These are phyloP conservation scores for Iris pallida DNA, from an alignment of 116 monocot species.

Conservation along the genomic window DNA sequence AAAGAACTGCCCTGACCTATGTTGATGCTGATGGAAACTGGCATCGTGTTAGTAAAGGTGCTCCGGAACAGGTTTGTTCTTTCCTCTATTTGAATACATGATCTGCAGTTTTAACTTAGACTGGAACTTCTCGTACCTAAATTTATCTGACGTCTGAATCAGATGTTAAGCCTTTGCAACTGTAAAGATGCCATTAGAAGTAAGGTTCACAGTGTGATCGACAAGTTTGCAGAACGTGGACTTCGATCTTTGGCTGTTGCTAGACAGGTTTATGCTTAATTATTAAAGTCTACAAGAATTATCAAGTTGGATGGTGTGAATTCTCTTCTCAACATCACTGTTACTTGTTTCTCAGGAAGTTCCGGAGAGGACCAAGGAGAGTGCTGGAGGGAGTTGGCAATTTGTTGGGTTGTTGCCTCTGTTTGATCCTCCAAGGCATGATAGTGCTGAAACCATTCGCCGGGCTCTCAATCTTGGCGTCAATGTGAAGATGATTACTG, in stretches of 20 bases:
- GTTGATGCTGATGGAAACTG: constrained; percentile 48
- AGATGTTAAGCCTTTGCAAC: constrained; percentile 65
- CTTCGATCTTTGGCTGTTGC: constrained; percentile 85
- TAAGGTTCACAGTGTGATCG: constrained; percentile 73
- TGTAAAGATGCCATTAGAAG: constrained; percentile 37
- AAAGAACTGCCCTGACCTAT: constrained; percentile 76
- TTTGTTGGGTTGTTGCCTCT: constrained; percentile 90
- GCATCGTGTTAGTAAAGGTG: constrained; percentile 74
- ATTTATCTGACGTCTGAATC: constrained; percentile 8
- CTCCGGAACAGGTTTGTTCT: constrained; percentile 37
- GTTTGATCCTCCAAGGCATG: constrained; percentile 96
- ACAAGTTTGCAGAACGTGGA: constrained; percentile 92
- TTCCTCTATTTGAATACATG: not conserved
- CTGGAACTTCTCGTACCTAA: not conserved
- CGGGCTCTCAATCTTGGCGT: constrained; percentile 91
- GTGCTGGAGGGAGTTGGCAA: constrained; percentile 77
- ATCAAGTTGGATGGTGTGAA: not conserved
- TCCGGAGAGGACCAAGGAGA: constrained; percentile 79
- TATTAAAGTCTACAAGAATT: not conserved
- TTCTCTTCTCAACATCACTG: not conserved
- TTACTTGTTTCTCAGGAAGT: constrained; percentile 53
- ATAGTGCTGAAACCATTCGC: constrained; percentile 94
- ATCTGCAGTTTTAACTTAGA: not conserved
- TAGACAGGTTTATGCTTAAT: constrained; percentile 43
- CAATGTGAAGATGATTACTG: constrained; percentile 98